phyloP scores from a whole-genome alignment of 2,329 filamentous ascomycete genomes.

The Escovopsis sp. region DNA sequence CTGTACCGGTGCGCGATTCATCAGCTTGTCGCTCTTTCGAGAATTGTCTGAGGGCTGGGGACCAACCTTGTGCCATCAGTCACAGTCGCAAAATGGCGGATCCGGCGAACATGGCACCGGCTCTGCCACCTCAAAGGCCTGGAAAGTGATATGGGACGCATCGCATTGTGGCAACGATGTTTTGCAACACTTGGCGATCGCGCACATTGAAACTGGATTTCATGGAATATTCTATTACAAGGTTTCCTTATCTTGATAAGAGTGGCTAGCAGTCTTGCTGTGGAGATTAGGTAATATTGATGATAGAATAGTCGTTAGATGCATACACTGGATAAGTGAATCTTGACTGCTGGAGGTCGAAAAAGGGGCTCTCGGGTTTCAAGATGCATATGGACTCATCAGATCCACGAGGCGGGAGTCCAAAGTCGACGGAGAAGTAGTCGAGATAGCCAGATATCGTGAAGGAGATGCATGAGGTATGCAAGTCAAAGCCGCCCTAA shows the following conservation, averaged over 20 bases:
- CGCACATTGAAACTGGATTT: too few relatives aligned
- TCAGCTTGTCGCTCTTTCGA: background rate
- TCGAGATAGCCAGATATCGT: too few relatives aligned
- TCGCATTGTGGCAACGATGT: slow-evolving; percentile 11
- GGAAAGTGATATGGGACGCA: slow-evolving; percentile 15
- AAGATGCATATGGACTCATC: too few relatives aligned
- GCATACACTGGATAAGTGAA: slow-evolving; percentile 1
- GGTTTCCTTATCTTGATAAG: background rate
- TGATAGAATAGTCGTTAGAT: background rate
- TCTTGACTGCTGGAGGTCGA: too few relatives aligned
- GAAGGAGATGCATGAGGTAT: too few relatives aligned
- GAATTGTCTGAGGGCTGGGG: background rate
- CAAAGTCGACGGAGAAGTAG: too few relatives aligned
- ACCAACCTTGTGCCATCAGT: slow-evolving; percentile 16
- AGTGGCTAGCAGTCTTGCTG: background rate
- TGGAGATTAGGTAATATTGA: background rate
- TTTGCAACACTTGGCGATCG: background rate
- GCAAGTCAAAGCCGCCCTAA: too few relatives aligned
- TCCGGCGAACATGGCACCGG: slow-evolving; percentile 7
- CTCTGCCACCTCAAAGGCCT: slow-evolving; percentile 9
- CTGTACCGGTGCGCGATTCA: slow-evolving; percentile 22
- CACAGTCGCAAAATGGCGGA: slow-evolving; percentile 18
- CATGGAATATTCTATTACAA: background rate
- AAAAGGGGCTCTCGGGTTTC: too few relatives aligned
- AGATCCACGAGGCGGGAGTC: too few relatives aligned